Conservation (phyloP, 2,329 filamentous ascomycete genomes). For the Penicillium sp. region DNA sequence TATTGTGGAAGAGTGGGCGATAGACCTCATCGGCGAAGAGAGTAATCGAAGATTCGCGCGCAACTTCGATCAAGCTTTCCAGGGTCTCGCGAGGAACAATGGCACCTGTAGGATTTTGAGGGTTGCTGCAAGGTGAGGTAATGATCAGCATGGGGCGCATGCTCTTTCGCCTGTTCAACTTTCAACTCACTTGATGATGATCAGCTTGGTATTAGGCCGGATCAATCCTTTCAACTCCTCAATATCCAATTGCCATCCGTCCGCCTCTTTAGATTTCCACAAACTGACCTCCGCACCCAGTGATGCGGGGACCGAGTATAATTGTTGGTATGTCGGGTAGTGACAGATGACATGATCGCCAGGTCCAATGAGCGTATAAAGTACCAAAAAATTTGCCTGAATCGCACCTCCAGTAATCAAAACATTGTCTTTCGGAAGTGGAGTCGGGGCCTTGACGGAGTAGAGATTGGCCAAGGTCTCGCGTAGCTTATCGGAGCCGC, state of each 20-base stretch:
- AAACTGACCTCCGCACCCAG: slow-evolving; percentile 71
- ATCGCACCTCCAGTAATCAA: slow-evolving; percentile 77
- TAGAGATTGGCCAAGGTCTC: slow-evolving; percentile 61
- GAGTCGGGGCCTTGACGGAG: slow-evolving; percentile 48
- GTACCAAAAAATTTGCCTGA: slow-evolving; percentile 71
- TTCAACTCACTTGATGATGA: slow-evolving; percentile 52
- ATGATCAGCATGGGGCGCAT: neutral
- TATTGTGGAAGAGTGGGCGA: slow-evolving; percentile 71
- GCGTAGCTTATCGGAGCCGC: slow-evolving; percentile 59
- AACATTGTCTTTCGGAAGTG: slow-evolving; percentile 56
- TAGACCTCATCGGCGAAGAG: slow-evolving; percentile 78
- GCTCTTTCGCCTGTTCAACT: slow-evolving; percentile 4
- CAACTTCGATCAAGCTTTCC: slow-evolving; percentile 57
- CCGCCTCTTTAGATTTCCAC: slow-evolving; percentile 62
- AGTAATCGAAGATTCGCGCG: slow-evolving; percentile 56
- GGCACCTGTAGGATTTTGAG: slow-evolving; percentile 64
- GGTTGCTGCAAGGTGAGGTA: slow-evolving; percentile 51
- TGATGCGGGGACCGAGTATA: slow-evolving; percentile 68
- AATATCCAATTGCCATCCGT: slow-evolving; percentile 62
- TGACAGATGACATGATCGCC: slow-evolving; percentile 82
- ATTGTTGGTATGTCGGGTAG: slow-evolving; percentile 79
- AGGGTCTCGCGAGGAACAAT: slow-evolving; percentile 59
- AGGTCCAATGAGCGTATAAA: slow-evolving; percentile 65
- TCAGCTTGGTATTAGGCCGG: slow-evolving; percentile 47
- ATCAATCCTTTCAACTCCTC: slow-evolving; percentile 61